A percentile compares a stretch with the other conserved stretches of the same genome.
These are phyloP conservation scores for Chytriomyces sp. DNA, from an alignment of 192 early-diverging fungal species.

Conservation along the genomic window DNA sequence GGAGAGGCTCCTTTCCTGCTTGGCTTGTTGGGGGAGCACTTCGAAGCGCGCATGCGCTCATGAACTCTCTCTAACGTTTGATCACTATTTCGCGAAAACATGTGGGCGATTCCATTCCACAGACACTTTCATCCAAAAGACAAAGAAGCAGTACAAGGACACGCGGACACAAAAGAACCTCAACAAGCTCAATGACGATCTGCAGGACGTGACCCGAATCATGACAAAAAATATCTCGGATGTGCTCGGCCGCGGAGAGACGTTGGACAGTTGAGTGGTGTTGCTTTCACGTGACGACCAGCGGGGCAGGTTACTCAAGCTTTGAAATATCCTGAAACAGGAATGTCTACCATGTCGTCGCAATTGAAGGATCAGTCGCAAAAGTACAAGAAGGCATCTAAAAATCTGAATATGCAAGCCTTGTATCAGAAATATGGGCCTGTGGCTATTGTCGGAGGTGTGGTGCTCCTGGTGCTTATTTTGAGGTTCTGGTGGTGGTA, in stretches of 20 bases:
- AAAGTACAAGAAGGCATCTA: conserved; percentile 87
- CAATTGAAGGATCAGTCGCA: conserved; percentile 70
- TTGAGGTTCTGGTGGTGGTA: conserved; percentile 57
- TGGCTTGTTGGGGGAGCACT: no score
- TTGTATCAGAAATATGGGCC: conserved; percentile 96
- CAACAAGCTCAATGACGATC: conserved; percentile 91
- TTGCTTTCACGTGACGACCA: neutral
- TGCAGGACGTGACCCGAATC: conserved; percentile 94
- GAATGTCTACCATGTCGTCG: conserved; percentile 68
- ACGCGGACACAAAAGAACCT: conserved; percentile 89
- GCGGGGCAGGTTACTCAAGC: neutral
- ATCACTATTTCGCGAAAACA: no score
- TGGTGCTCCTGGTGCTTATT: conserved; percentile 83
- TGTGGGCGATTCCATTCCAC: neutral
- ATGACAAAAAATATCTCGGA: conserved; percentile 99
- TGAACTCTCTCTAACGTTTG: no score
- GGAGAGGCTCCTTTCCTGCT: no score
- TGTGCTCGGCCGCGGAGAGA: conserved; percentile 86
- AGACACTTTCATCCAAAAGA: conserved; percentile 99
- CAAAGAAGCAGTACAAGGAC: conserved; percentile 95
- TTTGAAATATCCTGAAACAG: conserved; percentile 29
- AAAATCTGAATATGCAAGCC: conserved; percentile 84
- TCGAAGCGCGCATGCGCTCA: no score
- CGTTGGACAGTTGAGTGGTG: conserved; percentile 61
- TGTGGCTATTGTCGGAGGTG: conserved; percentile 70